Evolutionary conservation across 2,329 filamentous ascomycete species (phyloP), one percentile per base, ranked within the genome.

Genomic region (Helotiales sp.): DNA sequence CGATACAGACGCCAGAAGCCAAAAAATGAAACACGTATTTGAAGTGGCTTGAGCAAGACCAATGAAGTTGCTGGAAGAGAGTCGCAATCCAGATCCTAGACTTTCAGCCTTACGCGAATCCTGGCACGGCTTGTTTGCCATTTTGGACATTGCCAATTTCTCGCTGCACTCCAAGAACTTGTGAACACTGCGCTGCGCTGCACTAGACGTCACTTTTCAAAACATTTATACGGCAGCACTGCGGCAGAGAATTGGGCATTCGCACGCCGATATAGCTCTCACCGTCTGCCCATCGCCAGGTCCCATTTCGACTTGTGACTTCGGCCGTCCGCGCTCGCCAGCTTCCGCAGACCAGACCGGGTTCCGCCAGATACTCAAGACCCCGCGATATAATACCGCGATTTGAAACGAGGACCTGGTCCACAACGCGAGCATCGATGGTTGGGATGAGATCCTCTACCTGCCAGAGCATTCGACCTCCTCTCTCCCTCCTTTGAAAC

Each of bases 361-460:
- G 68, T 70, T 68, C 73, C 64, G 69, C 71, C 69, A 47, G 63
- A 68, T 73, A 72, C 73, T 66, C 67, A 24, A 37, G 65, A 64
- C 73, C 73, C 73, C 72, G 71, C 75, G 70, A 75, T n/a, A n/a
- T n/a, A n/a, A n/a, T 71, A 73, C 58, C 70, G 67, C 71, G 69
- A 73, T 66, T 62, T 74, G 72, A 75, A 76, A 75, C 74, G 62
- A 67, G 70, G 67, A 69, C 68, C 65, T 64, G 45, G 63, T 71
- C 69, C 68, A 58, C 66, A 68, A 66, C 63, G 60, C 64, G 68
- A 71, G 71, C 62, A 66, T 71, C 68, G 66, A 71, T 74, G 70
- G 67, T 70, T 76, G 75, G 72, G 71, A 77, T 77, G 76, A 72
- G 68, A 76, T 68, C 70, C 66, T 73, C 64, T 49, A 66, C 64